Base-by-base conservation (phyloP, 2,329 filamentous ascomycete species). In the Phoma herbarum region DNA sequence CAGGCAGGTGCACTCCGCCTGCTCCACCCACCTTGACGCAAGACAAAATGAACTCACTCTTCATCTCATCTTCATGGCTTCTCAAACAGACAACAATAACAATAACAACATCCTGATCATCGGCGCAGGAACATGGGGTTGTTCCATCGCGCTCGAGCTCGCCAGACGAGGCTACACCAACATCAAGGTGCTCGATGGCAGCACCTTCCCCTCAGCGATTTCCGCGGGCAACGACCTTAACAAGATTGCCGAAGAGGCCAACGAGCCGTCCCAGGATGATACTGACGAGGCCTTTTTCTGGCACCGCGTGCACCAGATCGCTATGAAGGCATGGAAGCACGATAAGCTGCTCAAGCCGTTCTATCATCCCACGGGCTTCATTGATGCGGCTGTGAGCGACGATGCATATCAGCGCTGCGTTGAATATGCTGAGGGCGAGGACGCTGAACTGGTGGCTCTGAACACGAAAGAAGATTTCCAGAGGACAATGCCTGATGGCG, bases 111-210 rank as follows among this genome's bases (percentile, higher is more conserved):
- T 77, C 39, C 67, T 84, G 22, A 80, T 84, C 35, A 67, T 84
- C 48, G 82, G 83, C 9, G 80, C 77, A 18, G 83, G 82, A 10
- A 82, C 81, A 4, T 84, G 82, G 76, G 83, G 82, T 14, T 79
- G 78, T 31, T 81, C 80, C 8, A 82, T 82, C 5, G 81, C 82
- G 5, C 75, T 83, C 18, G 76, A 83, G 59, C 73, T 84, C 10
- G 81, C 80, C 42, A 75, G 81, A 26, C 75, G 79, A 57, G 82
- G 82, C 41, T 81, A 82, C 63, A 73, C 73, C 23, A 72, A 77
- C 57, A 75, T 84, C 59, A 82, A 71, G 4, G 78, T 83, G 2
- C 70, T 84, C 6, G 82, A 83, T 59, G 74, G 76, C 0, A 73
- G 78, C 53, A 66, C 70, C 0, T 75, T 81, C 11, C 81, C 81